These are phyloP conservation scores for Symbiodinium pilosum DNA, from an alignment of 73 alveolate genomes.

Conservation along the genomic window DNA sequence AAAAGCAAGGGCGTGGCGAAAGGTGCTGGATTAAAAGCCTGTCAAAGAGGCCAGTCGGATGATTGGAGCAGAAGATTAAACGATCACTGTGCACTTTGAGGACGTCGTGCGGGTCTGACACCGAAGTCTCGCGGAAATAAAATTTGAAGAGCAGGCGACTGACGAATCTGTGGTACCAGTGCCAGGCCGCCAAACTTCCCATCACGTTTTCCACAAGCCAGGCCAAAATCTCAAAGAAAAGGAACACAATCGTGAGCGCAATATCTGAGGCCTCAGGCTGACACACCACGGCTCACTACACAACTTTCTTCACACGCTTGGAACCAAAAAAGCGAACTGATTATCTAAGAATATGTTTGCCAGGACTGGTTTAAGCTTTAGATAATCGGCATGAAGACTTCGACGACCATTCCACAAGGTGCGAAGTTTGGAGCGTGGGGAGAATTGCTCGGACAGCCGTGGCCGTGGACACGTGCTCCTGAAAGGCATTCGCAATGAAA, in stretches of 20 bases:
- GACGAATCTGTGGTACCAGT: background rate
- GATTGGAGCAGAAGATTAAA: constrained; percentile 54
- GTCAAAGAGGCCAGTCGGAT: constrained; percentile 83
- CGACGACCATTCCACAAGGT: constrained; percentile 19
- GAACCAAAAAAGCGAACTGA: no score
- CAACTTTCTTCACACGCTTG: no score
- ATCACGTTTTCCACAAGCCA: background rate
- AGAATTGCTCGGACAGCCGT: constrained; percentile 44
- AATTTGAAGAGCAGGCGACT: constrained; percentile 38
- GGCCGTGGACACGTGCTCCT: no score
- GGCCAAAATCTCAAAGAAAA: background rate
- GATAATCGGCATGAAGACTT: background rate
- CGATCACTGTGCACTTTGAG: background rate
- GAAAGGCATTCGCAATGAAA: no score
- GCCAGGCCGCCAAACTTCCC: background rate
- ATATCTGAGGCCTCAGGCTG: background rate
- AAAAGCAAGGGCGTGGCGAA: constrained; percentile 19
- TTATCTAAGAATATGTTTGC: no score
- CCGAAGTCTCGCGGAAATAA: background rate
- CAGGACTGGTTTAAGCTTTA: background rate
- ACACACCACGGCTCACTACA: no score
- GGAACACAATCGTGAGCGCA: background rate
- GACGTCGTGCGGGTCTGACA: constrained; percentile 33
- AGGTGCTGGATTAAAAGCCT: constrained; percentile 45
- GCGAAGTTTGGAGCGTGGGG: background rate